Evolutionary conservation across 371 early-diverging fungal species (phyloP).

Genomic region (Haplosporangium sp.): DNA sequence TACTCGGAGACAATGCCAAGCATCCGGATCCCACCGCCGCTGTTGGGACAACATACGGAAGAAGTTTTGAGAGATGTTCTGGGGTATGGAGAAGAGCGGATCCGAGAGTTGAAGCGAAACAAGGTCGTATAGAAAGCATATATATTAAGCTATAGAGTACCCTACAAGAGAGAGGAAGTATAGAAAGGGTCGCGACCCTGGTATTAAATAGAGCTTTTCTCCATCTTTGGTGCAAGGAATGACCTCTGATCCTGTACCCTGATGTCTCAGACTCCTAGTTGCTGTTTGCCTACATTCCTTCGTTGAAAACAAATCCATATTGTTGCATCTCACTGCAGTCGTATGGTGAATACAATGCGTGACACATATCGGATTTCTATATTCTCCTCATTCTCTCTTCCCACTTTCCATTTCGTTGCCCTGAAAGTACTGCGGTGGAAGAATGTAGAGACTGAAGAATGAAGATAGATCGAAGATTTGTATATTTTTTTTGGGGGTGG

Average conservation of each 20-base stretch:
- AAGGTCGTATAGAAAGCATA: constrained; percentile 13
- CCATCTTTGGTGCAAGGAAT: no score
- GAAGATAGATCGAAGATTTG: neutral
- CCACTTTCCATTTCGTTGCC: no score
- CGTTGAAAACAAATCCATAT: no score
- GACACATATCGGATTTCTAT: no score
- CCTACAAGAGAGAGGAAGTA: neutral
- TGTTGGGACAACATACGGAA: constrained; percentile 88
- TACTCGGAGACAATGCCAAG: constrained; percentile 74
- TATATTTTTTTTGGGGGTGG: neutral
- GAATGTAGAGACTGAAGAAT: neutral
- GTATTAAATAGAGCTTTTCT: no score
- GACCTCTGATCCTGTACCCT: no score
- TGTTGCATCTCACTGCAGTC: no score
- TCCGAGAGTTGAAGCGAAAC: constrained; percentile 12
- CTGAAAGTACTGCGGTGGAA: no score
- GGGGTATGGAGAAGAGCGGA: constrained; percentile 59
- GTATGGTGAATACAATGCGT: no score
- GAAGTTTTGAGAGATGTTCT: constrained; percentile 73
- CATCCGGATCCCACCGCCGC: constrained; percentile 85
- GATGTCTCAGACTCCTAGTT: no score
- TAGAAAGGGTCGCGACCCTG: neutral
- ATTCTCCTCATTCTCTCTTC: no score
- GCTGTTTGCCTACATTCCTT: no score
- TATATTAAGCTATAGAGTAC: neutral